A percentile compares a stretch with the other conserved stretches of the same genome.
Conservation (phyloP, 2,329 filamentous ascomycete genomes). For the Colletotrichum navitas region DNA sequence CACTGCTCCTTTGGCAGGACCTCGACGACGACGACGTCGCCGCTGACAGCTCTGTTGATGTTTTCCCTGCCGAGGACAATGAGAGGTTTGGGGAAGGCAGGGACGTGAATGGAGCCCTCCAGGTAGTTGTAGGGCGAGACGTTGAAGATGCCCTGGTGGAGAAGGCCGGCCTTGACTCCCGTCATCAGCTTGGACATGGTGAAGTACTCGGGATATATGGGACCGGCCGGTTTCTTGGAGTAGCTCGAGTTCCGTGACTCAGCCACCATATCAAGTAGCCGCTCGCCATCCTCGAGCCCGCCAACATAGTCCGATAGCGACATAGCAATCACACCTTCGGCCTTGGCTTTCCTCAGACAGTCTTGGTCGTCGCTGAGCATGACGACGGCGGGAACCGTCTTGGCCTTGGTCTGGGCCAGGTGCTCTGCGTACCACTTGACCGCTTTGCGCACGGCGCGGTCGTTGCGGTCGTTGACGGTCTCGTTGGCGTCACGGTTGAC, state of each 20-base stretch:
- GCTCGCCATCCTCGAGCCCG: slow-evolving; percentile 84
- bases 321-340: slow-evolving; percentile 77
- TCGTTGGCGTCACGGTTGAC: slow-evolving; percentile 81
- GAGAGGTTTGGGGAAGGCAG: slow-evolving; percentile 89
- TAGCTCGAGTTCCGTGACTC: slow-evolving; percentile 79
- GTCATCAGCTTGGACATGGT: slow-evolving; percentile 95
- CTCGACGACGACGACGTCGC: slow-evolving; percentile 93
- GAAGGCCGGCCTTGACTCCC: slow-evolving; percentile 85
- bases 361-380: slow-evolving; percentile 95
- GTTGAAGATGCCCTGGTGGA: slow-evolving; percentile 96
- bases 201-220: slow-evolving; percentile 91
- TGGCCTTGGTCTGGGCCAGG: slow-evolving; percentile 73
- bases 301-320: slow-evolving; percentile 84
- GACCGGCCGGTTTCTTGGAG: slow-evolving; percentile 70
- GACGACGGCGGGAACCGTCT: slow-evolving; percentile 79
- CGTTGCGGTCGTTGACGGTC: slow-evolving; percentile 96
- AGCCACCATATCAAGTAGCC: slow-evolving; percentile 92
- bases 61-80: slow-evolving; percentile 93
- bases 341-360: slow-evolving; percentile 84
- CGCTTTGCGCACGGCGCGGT: slow-evolving; percentile 87
- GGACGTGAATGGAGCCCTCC: slow-evolving; percentile 90
- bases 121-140: slow-evolving; percentile 98
- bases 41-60: slow-evolving; percentile 93
- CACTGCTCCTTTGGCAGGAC: slow-evolving; percentile 94
- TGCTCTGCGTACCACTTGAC: slow-evolving; percentile 93